phyloP scores from a whole-genome alignment of 345 rosid species.

The Streptanthus diversifolius region DNA sequence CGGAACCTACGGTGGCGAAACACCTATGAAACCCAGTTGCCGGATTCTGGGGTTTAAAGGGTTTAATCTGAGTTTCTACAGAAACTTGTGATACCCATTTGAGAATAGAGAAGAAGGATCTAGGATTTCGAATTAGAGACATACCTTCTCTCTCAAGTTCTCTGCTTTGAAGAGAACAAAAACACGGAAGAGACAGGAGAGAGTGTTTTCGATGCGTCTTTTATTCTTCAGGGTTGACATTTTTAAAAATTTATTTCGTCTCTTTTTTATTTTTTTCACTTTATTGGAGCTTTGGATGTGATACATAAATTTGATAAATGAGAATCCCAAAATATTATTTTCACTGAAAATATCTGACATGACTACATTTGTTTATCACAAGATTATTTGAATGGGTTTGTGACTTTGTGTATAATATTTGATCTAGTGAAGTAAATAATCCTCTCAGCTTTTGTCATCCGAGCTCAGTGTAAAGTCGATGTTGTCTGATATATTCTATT shows the following conservation, averaged over 20 bases:
- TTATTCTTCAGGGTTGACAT: not conserved
- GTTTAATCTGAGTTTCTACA: not conserved
- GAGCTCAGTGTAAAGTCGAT: conserved; percentile 40
- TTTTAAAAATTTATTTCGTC: not conserved
- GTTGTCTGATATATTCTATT: conserved; percentile 50
- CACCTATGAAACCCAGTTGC: not conserved
- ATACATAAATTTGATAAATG: not conserved
- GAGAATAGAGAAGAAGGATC: conserved; percentile 3
- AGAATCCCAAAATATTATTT: not conserved
- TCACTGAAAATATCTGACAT: not conserved
- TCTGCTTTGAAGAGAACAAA: not conserved
- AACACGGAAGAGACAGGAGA: not conserved
- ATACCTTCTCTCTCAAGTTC: not conserved
- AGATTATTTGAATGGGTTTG: not conserved
- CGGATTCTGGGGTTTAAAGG: not conserved
- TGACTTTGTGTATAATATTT: not conserved
- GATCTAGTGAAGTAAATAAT: not conserved
- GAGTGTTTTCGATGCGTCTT: not conserved
- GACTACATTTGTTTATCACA: conserved; percentile 2
- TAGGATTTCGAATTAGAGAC: conserved; percentile 10
- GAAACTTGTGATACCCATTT: not conserved
- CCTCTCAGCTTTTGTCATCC: conserved; percentile 4
- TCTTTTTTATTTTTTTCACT: not conserved
- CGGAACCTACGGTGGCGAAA: not conserved
- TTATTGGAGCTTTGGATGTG: not conserved